Conservation (phyloP, 441 rosid genomes). For the Adansonia gregorii region DNA sequence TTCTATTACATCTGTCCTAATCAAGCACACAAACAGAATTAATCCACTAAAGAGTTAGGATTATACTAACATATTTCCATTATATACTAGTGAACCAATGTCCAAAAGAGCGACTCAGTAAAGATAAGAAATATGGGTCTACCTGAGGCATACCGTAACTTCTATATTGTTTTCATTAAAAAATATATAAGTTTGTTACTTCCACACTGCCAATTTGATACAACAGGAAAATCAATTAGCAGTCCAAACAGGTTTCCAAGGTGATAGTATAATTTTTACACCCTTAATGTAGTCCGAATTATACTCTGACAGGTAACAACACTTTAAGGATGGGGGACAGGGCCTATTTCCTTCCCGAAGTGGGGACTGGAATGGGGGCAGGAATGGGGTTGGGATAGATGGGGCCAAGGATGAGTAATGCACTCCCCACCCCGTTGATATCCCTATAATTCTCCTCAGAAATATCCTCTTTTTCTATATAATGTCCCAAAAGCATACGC, state of each 20-base stretch:
- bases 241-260: neutral
- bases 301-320: neutral
- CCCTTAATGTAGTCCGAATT: neutral
- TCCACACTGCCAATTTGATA: conserved; percentile 7
- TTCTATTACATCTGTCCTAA: neutral
- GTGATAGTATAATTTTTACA: neutral
- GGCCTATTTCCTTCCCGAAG: neutral
- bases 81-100: neutral
- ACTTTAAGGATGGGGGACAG: too few relatives aligned
- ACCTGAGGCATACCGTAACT: neutral
- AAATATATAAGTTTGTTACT: neutral
- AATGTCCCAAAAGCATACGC: neutral
- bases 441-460: neutral
- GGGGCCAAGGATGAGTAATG: neutral
- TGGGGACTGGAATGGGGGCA: neutral
- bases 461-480: neutral
- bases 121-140: neutral
- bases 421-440: neutral
- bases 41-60: neutral
- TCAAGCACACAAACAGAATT: neutral
- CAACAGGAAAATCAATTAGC: neutral
- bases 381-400: neutral
- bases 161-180: neutral
- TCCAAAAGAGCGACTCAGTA: neutral
- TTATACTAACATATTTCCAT: neutral